Evolutionary conservation across 2,329 filamentous ascomycete genomes (phyloP).

Genomic region (Sclerotinia sclerotiorum): DNA sequence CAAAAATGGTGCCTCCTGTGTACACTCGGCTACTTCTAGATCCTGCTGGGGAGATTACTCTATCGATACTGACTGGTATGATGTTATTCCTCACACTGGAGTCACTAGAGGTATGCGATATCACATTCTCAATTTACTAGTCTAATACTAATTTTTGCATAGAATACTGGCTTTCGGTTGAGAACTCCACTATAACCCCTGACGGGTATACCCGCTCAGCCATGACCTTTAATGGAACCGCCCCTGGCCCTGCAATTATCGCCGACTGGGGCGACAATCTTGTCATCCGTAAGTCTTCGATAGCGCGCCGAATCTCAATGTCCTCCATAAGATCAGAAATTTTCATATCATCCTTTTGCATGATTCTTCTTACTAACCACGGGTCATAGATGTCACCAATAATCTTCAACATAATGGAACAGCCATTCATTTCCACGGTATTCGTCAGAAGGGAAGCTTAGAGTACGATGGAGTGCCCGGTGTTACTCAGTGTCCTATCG

Average conservation of each 20-base stretch:
- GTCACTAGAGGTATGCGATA: constrained; percentile 38
- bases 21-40: constrained; percentile 38
- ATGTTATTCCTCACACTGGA: constrained; percentile 36
- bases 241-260: constrained; percentile 45
- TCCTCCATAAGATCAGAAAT: background rate
- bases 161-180: constrained; percentile 36
- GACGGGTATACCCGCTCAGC: constrained; percentile 54
- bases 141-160: constrained; percentile 20
- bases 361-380: background rate
- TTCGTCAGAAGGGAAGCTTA: constrained; percentile 46
- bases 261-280: constrained; percentile 41
- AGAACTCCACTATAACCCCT: constrained; percentile 38
- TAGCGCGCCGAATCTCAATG: background rate
- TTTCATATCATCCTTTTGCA: background rate
- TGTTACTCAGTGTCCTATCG: constrained; percentile 60
- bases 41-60: constrained; percentile 40
- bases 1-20: constrained; percentile 28
- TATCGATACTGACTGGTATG: constrained; percentile 39
- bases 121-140: background rate
- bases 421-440: constrained; percentile 53
- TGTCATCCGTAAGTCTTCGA: constrained; percentile 32
- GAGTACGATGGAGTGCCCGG: constrained; percentile 45
- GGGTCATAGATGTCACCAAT: constrained; percentile 39
- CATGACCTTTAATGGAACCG: constrained; percentile 44
- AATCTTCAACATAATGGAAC: constrained; percentile 47